Evolutionary conservation across 1,139 yeast species (phyloP), one percentile per base, ranked within the genome.

Genomic region (Zygosaccharomyces sapae): DNA sequence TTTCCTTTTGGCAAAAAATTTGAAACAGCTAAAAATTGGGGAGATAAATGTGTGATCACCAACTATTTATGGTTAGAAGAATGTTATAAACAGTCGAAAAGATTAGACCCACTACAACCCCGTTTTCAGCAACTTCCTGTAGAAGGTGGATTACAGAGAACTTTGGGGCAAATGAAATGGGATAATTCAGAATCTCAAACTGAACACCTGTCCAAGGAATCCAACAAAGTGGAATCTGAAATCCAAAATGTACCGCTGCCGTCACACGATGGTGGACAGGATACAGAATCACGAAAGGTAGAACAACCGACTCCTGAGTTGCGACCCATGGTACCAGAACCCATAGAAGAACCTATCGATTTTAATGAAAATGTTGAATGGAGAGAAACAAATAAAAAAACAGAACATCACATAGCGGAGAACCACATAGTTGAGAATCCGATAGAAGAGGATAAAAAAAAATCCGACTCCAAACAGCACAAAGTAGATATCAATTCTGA

Each of bases 11-110:
- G 98, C 1, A 77, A 75, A 49, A 92, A 92, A 66, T 87, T 77
- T 58, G 76, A 75, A 8, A 87, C 92, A 7, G 95, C 95, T 0
- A 64, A 70, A 30, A 69, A 69, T 38, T 86, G 89, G 81, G 76
- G 81, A 70, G 60, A 75, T 1, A 69, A 70, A 6, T 75, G 83
- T 24, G 69, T 69, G 31, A 65, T 85, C 1, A 83, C 87, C 0
- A 89, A 85, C 59, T 96, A 87, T 64, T 61, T 83, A 16, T 92
- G 98, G 98, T 68, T 92, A n/a, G 97, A 92, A 61, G 94, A 86
- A 49, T 76, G 65, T 24, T 61, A 58, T 43, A 47, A 45, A 35
- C 18, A 19, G 1, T 53, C 54, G n/a, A 35, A 35, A n/a, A 50
- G 50, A 25, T 18, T 58, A 8, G 54, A 56, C 40, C 47, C 57